Base-by-base conservation (phyloP, 1,139 yeast species). In the Suhomyces panamericanus region DNA sequence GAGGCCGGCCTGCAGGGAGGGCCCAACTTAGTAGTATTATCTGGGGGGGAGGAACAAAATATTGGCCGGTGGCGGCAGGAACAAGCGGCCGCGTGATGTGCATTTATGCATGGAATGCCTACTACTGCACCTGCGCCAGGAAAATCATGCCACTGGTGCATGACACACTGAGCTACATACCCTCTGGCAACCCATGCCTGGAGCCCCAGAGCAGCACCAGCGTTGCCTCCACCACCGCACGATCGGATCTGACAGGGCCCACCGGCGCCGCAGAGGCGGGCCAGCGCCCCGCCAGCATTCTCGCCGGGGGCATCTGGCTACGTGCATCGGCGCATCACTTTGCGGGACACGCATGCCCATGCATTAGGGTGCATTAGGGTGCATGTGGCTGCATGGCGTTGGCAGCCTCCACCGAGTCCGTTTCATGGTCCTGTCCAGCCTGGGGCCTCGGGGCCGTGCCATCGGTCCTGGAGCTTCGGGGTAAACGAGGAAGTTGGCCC, bases 121-220 rank as follows among this genome's bases (percentile, higher is more conserved):
- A 20, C 24, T 16, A 27, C 20, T 15, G 34, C 34, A 27, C 30
- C 32, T 26, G 37, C 29, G 34, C 15, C n/a, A 15, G 33, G 34
- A 39, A 33, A 39, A 28, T 39, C 42, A 33, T 39, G 36, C 42
- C 42, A 39, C 33, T 33, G n/a, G 27, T 39, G 37, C 42, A 39
- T 15, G 30, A 12, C 13, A 6, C 17, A 32, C 15, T 27, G 14
- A 22, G 36, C 7, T 24, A 16, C 36, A 34, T 24, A 22, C 28
- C 16, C 7, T 24, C 36, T 34, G 17, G 28, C n/a, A 20, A 24
- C 36, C 30, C 36, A 13, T 24, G n/a, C 16, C 28, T 6, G 28
- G n/a, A n/a, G n/a, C n/a, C n/a, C n/a, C n/a, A n/a, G n/a, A 24
- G 35, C 27, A 20, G 28, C 24, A 20, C 9, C 24, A 20, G 24